These are phyloP conservation scores for Neurospora sp. DNA, from an alignment of 495 filamentous ascomycete species.

Conservation along the genomic window DNA sequence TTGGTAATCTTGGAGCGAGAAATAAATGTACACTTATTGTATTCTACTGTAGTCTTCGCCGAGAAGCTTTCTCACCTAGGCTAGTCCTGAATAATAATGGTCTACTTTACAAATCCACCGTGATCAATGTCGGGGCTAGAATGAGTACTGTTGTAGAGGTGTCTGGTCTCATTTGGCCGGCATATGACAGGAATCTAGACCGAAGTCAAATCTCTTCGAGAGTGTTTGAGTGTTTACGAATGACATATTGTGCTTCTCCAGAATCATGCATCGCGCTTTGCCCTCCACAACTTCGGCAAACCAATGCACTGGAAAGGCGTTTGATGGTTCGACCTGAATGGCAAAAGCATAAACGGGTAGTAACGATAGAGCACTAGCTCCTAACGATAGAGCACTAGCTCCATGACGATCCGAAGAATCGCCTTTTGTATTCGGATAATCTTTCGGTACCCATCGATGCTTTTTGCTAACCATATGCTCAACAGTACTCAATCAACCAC, in stretches of 20 bases:
- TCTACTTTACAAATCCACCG: background rate
- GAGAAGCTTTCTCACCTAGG: background rate
- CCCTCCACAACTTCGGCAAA: background rate
- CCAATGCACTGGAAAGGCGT: background rate
- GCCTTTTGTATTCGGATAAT: background rate
- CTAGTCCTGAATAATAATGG: background rate
- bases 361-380: background rate
- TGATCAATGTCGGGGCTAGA: background rate
- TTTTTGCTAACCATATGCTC: background rate
- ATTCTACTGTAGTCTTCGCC: background rate
- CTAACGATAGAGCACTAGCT: background rate
- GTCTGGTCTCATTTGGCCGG: background rate
- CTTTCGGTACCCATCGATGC: background rate
- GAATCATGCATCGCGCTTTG: background rate
- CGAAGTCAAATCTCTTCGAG: background rate
- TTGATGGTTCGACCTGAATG: background rate
- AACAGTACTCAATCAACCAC: background rate
- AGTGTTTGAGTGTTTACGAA: background rate
- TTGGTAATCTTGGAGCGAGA: background rate
- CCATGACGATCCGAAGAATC: background rate
- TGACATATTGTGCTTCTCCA: background rate
- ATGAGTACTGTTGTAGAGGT: background rate
- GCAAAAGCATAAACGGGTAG: background rate
- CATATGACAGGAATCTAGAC: background rate
- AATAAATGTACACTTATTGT: background rate